phyloP scores from a whole-genome alignment of 148 eudicot genomes.

The Nyssa sinensis region DNA sequence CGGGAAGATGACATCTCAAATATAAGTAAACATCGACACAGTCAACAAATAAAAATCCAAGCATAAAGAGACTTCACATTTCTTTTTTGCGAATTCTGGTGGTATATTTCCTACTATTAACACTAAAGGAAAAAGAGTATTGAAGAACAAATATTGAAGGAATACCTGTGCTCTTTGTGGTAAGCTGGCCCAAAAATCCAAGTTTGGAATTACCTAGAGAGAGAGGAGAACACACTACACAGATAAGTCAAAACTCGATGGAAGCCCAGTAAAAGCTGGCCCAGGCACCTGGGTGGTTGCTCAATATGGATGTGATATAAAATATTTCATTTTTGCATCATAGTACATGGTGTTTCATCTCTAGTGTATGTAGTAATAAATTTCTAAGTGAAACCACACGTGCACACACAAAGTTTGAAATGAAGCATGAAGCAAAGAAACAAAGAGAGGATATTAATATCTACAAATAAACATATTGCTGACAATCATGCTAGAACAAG shows the following conservation, averaged over 20 bases:
- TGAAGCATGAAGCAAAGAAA: background rate
- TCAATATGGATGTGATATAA: background rate
- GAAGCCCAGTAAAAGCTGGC: background rate
- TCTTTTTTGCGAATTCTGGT: background rate
- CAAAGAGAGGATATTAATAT: background rate
- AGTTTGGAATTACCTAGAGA: slow-evolving; percentile 72
- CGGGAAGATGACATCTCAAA: slow-evolving; percentile 4
- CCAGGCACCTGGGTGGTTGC: background rate
- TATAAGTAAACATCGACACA: background rate
- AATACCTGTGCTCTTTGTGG: slow-evolving; percentile 79
- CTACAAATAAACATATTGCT: background rate
- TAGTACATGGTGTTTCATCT: background rate
- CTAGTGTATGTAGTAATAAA: background rate
- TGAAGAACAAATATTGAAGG: slow-evolving; percentile 6
- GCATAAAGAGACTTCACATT: background rate
- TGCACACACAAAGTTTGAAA: background rate
- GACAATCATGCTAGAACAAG: background rate
- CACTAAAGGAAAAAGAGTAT: background rate
- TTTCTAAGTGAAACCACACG: background rate
- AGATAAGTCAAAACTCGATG: slow-evolving; percentile 3
- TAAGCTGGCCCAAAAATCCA: slow-evolving; percentile 85
- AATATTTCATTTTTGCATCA: background rate
- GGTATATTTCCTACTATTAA: background rate
- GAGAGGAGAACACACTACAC: background rate
- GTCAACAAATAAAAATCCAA: background rate